These are phyloP conservation scores for Macadamia integrifolia DNA, from an alignment of 164 flowering plant species.

Conservation along the genomic window DNA sequence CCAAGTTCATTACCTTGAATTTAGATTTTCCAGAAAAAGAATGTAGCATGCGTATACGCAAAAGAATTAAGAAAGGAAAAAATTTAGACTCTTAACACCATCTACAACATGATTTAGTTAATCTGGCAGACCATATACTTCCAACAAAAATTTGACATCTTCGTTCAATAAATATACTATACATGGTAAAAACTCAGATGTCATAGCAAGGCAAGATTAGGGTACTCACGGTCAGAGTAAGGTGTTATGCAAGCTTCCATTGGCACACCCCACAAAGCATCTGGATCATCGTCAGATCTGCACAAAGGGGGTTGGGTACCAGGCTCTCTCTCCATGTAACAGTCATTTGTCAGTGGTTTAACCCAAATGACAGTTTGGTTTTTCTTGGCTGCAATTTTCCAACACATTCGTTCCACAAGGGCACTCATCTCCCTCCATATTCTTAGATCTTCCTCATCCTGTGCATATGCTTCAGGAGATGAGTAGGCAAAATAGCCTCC, in stretches of 20 bases:
- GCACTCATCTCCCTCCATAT: slow-evolving; percentile 90
- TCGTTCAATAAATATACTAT: too few relatives aligned
- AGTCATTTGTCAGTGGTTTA: slow-evolving; percentile 81
- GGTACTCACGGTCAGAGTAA: slow-evolving; percentile 77
- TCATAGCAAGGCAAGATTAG: neutral
- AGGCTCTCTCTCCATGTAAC: slow-evolving; percentile 67
- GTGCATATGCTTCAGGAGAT: slow-evolving; percentile 95
- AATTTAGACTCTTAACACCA: neutral
- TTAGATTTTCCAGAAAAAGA: neutral
- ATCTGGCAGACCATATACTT: too few relatives aligned
- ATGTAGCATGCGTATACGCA: neutral
- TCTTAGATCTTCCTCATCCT: slow-evolving; percentile 80
- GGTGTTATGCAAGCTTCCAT: slow-evolving; percentile 90
- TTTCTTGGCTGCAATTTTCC: slow-evolving; percentile 71
- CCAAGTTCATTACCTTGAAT: too few relatives aligned
- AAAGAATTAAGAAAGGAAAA: too few relatives aligned
- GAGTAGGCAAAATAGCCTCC: slow-evolving; percentile 97
- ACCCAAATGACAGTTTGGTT: slow-evolving; percentile 91
- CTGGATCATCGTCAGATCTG: slow-evolving; percentile 78
- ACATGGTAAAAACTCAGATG: neutral
- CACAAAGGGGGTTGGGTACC: slow-evolving; percentile 84
- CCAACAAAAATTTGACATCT: too few relatives aligned
- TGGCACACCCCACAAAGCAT: slow-evolving; percentile 60
- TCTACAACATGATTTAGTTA: neutral
- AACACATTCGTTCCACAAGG: slow-evolving; percentile 87